Base-by-base conservation (phyloP, 306 rosid genomes). In the Cyamopsis tetragonoloba region DNA sequence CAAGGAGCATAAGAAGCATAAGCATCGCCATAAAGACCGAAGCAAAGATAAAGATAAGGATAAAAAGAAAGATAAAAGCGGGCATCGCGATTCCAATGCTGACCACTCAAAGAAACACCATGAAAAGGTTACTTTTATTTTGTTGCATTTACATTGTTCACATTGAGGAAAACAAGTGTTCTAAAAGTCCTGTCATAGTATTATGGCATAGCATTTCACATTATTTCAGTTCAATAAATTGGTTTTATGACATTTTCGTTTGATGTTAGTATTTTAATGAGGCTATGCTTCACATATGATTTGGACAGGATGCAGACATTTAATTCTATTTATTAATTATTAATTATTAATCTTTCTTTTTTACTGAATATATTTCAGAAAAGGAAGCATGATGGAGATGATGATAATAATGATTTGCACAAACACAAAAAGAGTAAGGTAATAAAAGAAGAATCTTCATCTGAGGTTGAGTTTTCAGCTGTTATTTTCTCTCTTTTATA, bases 381-480 rank as follows among this genome's bases (percentile, higher is more conserved):
- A 82, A 80, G 99, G 87, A 90, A 90, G 93, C 99, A 95, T 43
- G 97, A 90, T 54, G 99, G 97, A 46, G 99, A 95, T 67, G 97
- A 90, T 73, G 97, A 90, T 62, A 71, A 80, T 62, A 85, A 80
- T 63, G 95, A 95, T 71, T 79, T 86, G 74, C 95, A 95, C 87
- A 88, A 88, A 61, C 99, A 90, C 88, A 95, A 90, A 83, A 95
- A 88, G 84, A 95, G 95, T 76, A 95, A 95, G 99, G 99, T 93
- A 90, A 93, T 83, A 71, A 27, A 77, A 47, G 65, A 54, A 50
- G 53, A 43, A 39, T 5, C 17, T 66, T 60, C 69, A 11, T 66
- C 35, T 62, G n/a, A 2, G 18, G 62, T 57, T 42, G 44, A 34
- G 27, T 37, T 60, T 41, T 55, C 26, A 32, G 61, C 5, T 6